Conservation (phyloP, 1,284 basidiomycete genomes). For the Afroboletus lepidellus region DNA sequence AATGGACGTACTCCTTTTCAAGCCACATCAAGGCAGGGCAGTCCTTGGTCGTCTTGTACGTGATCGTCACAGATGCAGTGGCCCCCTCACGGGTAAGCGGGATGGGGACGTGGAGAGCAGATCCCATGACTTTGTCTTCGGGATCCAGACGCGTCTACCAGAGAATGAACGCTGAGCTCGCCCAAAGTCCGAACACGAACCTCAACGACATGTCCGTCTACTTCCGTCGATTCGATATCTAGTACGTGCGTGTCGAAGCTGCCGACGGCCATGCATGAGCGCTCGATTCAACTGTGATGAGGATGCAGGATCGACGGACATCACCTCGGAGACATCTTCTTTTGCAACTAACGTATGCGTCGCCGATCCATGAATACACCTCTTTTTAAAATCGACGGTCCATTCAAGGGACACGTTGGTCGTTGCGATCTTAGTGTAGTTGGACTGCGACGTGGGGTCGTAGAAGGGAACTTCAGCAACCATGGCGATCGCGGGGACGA, state of each 20-base stretch:
- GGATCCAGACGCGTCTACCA: constrained; percentile 46
- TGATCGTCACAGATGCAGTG: constrained; percentile 56
- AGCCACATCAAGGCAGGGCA: constrained; percentile 93
- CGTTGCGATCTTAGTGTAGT: constrained; percentile 71
- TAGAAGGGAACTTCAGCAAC: constrained; percentile 3
- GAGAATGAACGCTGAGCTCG: background rate
- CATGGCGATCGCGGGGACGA: background rate
- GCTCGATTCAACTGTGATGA: too few species aligned
- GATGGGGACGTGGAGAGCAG: constrained; percentile 59
- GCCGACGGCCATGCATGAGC: background rate
- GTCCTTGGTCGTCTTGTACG: constrained; percentile 79
- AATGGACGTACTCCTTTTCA: constrained; percentile 64
- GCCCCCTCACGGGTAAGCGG: constrained; percentile 43
- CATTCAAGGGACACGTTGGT: constrained; percentile 78
- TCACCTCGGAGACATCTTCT: constrained; percentile 64
- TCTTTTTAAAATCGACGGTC: constrained; percentile 75
- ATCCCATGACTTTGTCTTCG: constrained; percentile 72
- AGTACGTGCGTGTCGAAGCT: constrained; percentile 84
- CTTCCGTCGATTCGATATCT: constrained; percentile 57
- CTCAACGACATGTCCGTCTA: constrained; percentile 44
- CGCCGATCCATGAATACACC: constrained; percentile 72
- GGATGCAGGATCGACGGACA: constrained; percentile 40
- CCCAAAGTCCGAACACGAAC: constrained; percentile 4
- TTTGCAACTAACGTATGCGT: constrained; percentile 64
- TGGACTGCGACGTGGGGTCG: constrained; percentile 72